Base-by-base conservation (phyloP, 176 grass and related monocot genomes). In the Raddia distichophylla region DNA sequence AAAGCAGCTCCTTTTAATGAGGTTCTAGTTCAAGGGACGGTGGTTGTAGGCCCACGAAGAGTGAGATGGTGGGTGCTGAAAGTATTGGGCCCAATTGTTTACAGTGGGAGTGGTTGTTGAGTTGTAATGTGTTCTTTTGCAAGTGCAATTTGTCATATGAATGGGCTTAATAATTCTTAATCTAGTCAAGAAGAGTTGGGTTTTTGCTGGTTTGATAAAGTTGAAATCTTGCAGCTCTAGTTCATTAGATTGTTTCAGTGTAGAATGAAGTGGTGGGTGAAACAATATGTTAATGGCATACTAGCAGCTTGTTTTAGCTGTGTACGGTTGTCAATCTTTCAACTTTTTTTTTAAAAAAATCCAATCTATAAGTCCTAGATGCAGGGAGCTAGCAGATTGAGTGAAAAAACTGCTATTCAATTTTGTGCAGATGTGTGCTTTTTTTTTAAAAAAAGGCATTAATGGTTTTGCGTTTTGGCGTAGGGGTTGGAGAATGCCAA, bases 51-150 rank as follows among this genome's bases (percentile, higher is more conserved):
- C 77, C 77, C 72, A 81, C 65, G 27, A 64, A 17, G 69, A 35
- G 43, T 69, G 71, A 83, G 61, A 90, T 82, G 77, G 84, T 83
- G 83, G 84, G 52, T 90, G 79, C 44, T 90, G 52, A 74, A 75
- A 90, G 86, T 90, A 90, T 86, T 90, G 79, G 74, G 33, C 43
- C 67, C 60, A 54, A 74, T 69, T 74, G 35, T 53, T 17, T 78
- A 4, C 59, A 62, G 52, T 90, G 61, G 42, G 45, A 71, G 66
- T 70, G 73, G 67, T 89, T 12, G 87, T 86, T 82, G n/a, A 77
- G 59, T 52, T 81, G 81, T 55, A 69, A n/a, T 72, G 5, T 64
- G 65, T 40, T 68, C 78, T 86, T 82, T 47, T 54, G 14, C 42
- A 17, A 56, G 52, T 70, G 59, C 20, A 12, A 20, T 73, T 64